phyloP scores from a whole-genome alignment of 2,329 filamentous ascomycete species.

The Talaromyces sp. region DNA sequence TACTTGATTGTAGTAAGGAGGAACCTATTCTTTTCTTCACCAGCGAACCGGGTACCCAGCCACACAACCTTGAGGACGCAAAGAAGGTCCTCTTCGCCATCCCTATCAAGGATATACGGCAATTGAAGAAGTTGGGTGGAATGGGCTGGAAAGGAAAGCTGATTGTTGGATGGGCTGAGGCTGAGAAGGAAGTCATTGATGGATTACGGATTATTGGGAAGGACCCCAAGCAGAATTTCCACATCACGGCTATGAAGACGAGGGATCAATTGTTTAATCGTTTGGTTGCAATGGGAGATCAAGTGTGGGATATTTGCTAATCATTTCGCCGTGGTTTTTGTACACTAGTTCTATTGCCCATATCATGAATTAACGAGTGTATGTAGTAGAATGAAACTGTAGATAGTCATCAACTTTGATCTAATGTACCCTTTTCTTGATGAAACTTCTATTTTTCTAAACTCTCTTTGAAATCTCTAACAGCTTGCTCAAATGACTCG shows the following conservation, averaged over 20 bases:
- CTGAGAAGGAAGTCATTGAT: conserved; percentile 69
- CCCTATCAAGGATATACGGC: conserved; percentile 66
- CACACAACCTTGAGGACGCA: conserved; percentile 50
- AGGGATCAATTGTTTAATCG: conserved; percentile 81
- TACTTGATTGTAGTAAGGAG: conserved; percentile 53
- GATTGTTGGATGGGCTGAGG: conserved; percentile 74
- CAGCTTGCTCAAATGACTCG: conserved; percentile 54
- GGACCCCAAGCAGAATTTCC: conserved; percentile 52
- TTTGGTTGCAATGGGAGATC: conserved; percentile 69
- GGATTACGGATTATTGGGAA: conserved; percentile 67
- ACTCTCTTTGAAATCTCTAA: conserved; percentile 47
- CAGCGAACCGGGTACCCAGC: conserved; percentile 40
- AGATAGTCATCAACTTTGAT: not conserved
- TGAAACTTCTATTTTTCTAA: not conserved
- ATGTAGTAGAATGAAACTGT: not conserved
- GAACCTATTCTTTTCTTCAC: conserved; percentile 60
- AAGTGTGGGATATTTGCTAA: conserved; percentile 80
- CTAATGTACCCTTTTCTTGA: not conserved
- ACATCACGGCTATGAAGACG: conserved; percentile 68
- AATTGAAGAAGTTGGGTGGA: conserved; percentile 76
- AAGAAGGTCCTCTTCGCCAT: conserved; percentile 65
- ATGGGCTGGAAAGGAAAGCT: conserved; percentile 83
- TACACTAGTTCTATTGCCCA: not conserved
- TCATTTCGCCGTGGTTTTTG: not conserved
- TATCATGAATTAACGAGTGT: not conserved